A percentile compares a stretch with the other conserved stretches of the same genome.
phyloP scores from a whole-genome alignment of 495 filamentous ascomycete species.

The Talaromyces borbonicus region DNA sequence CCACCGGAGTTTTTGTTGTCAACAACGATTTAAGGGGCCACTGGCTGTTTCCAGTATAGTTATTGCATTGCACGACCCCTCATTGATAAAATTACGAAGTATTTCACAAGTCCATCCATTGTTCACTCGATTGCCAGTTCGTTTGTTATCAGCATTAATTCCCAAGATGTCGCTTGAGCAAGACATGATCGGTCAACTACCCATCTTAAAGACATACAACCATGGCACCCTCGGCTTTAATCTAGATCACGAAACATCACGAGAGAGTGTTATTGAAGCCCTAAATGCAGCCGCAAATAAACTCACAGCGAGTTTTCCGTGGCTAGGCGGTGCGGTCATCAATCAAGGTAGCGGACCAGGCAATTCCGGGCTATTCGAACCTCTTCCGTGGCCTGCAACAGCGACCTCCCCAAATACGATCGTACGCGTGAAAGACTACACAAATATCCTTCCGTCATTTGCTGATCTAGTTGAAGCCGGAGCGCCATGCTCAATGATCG shows the following conservation, averaged over 20 bases:
- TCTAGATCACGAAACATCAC: slow-evolving; percentile 7
- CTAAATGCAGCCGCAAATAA: slow-evolving; percentile 18
- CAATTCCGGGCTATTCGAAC: slow-evolving; percentile 18
- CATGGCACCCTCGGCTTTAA: slow-evolving; percentile 23
- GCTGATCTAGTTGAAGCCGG: background rate
- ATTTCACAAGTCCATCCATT: too few species aligned
- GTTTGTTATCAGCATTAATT: too few species aligned
- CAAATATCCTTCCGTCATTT: background rate
- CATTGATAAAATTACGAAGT: too few species aligned
- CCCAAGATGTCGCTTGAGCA: slow-evolving; percentile 7
- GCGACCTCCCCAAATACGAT: background rate
- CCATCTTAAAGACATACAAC: slow-evolving; percentile 30
- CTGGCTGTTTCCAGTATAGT: too few species aligned
- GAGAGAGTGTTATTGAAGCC: slow-evolving; percentile 9
- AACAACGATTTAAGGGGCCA: too few species aligned
- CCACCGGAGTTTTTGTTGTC: too few species aligned
- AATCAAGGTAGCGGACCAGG: slow-evolving; percentile 12
- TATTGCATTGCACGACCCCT: too few species aligned
- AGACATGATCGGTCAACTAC: slow-evolving; percentile 29
- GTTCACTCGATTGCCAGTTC: too few species aligned
- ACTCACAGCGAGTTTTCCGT: slow-evolving; percentile 21
- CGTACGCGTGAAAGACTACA: background rate
- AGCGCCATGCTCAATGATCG: background rate
- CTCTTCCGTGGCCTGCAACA: background rate
- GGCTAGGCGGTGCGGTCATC: slow-evolving; percentile 22